phyloP scores from a whole-genome alignment of 805 yeast species.

The Cyberlindnera misumaiensis region DNA sequence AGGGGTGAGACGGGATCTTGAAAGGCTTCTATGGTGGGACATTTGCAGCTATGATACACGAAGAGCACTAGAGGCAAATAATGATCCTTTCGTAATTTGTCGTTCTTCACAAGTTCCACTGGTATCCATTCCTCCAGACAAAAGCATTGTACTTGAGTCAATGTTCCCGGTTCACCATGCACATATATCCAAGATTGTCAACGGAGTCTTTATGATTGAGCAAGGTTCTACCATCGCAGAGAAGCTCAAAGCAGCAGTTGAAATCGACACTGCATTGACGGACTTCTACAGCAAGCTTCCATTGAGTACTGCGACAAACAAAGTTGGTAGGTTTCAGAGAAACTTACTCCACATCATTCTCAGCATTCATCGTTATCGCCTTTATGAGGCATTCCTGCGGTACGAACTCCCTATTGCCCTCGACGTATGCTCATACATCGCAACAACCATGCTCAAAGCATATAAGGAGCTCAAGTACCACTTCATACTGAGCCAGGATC shows the following conservation, averaged over 20 bases:
- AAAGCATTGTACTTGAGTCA: background rate
- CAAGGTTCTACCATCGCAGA: background rate
- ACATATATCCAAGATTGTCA: conserved; percentile 2
- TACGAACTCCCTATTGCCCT: conserved; percentile 7
- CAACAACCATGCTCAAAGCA: conserved; percentile 1
- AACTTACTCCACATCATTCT: conserved; percentile 3
- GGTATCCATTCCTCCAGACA: background rate
- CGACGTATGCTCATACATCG: conserved; percentile 1
- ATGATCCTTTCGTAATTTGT: conserved; percentile 6
- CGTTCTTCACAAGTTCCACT: conserved; percentile 5
- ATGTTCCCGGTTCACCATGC: conserved; percentile 4
- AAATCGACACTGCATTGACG: background rate
- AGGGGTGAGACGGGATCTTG: conserved; percentile 1
- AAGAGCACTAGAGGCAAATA: conserved; percentile 7
- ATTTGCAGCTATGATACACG: conserved; percentile 9
- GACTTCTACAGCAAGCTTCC: background rate
- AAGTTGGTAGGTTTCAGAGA: conserved; percentile 5
- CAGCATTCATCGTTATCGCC: conserved; percentile 8
- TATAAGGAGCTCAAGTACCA: conserved; percentile 7
- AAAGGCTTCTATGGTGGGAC: conserved; percentile 10
- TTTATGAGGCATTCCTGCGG: conserved; percentile 20
- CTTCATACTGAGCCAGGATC: conserved; percentile 12
- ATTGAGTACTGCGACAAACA: conserved; percentile 1
- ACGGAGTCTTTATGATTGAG: conserved; percentile 2
- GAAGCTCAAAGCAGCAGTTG: conserved; percentile 3